Conservation (phyloP, 805 yeast species). For the Hemisphaericaspora nanyangensis region DNA sequence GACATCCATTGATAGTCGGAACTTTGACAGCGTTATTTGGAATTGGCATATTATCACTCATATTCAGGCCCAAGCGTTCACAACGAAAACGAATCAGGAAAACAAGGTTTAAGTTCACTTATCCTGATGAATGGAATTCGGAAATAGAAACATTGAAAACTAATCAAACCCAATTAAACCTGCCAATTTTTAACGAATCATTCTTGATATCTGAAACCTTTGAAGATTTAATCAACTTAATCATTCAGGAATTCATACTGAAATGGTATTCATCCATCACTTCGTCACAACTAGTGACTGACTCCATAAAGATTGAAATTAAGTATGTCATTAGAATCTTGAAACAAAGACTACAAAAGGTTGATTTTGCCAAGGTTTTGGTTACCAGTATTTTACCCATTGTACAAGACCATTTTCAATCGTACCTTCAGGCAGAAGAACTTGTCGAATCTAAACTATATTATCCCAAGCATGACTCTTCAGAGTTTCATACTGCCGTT, state of each 20-base stretch:
- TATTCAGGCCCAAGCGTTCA: background rate
- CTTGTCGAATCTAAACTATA: slow-evolving; percentile 22
- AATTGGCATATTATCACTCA: background rate
- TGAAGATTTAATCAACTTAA: slow-evolving; percentile 44
- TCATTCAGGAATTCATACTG: slow-evolving; percentile 50
- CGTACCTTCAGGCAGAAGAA: slow-evolving; percentile 44
- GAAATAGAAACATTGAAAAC: slow-evolving; percentile 19
- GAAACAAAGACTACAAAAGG: slow-evolving; percentile 32
- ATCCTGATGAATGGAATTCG: slow-evolving; percentile 10
- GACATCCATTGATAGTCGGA: background rate
- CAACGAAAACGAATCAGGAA: background rate
- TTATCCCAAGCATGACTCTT: slow-evolving; percentile 10
- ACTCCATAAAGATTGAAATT: slow-evolving; percentile 43
- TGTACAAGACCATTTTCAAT: slow-evolving; percentile 58
- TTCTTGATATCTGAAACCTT: slow-evolving; percentile 50
- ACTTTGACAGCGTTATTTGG: background rate
- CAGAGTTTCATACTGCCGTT: slow-evolving; percentile 37
- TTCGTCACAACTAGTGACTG: slow-evolving; percentile 23
- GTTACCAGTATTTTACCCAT: slow-evolving; percentile 61
- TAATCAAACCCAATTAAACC: slow-evolving; percentile 16
- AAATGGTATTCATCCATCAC: slow-evolving; percentile 55
- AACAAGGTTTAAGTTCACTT: slow-evolving; percentile 5
- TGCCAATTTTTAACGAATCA: slow-evolving; percentile 43
- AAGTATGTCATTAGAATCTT: slow-evolving; percentile 39
- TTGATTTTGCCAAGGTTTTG: slow-evolving; percentile 56